phyloP scores from a whole-genome alignment of 768 basidiomycete species.

The Clavulina sp. region DNA sequence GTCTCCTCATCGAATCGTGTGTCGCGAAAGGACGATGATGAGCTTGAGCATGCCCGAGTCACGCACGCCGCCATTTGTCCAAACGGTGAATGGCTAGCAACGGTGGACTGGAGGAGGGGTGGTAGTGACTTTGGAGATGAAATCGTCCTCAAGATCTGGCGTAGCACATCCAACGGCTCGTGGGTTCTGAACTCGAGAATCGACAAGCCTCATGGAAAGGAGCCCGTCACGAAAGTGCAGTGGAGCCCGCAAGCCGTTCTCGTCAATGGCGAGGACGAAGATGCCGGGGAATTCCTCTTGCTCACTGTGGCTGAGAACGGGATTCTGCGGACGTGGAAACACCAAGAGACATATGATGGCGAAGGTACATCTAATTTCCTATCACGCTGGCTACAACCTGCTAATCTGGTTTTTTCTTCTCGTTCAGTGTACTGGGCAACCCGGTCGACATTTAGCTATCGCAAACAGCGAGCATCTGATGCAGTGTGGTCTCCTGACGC shows the following conservation, averaged over 20 bases:
- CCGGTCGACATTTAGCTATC: constrained; percentile 54
- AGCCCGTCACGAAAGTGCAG: constrained; percentile 40
- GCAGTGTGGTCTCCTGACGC: constrained; percentile 72
- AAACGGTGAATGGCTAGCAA: constrained; percentile 74
- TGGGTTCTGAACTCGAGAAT: constrained; percentile 79
- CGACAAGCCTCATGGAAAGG: constrained; percentile 65
- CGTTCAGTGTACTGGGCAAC: constrained; percentile 57
- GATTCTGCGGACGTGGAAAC: constrained; percentile 64
- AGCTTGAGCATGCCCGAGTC: constrained; percentile 57
- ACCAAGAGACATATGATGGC: constrained; percentile 27
- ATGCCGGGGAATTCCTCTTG: constrained; percentile 26
- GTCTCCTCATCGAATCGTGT: constrained; percentile 87
- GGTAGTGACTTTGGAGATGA: constrained; percentile 48
- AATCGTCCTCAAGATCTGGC: constrained; percentile 81
- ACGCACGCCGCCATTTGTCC: constrained; percentile 47
- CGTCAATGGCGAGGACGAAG: too few relatives aligned
- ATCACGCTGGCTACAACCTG: too few relatives aligned
- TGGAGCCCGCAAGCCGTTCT: constrained; percentile 41
- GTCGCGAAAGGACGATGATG: constrained; percentile 60
- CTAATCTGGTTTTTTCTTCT: background rate
- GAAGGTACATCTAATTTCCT: constrained; percentile 30
- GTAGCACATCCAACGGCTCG: constrained; percentile 45
- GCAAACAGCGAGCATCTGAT: constrained; percentile 44
- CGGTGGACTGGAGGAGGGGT: constrained; percentile 57
- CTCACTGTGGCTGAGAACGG: constrained; percentile 65